phyloP scores from a whole-genome alignment of 192 early-diverging fungal genomes.

The Entomortierella lignicola region DNA sequence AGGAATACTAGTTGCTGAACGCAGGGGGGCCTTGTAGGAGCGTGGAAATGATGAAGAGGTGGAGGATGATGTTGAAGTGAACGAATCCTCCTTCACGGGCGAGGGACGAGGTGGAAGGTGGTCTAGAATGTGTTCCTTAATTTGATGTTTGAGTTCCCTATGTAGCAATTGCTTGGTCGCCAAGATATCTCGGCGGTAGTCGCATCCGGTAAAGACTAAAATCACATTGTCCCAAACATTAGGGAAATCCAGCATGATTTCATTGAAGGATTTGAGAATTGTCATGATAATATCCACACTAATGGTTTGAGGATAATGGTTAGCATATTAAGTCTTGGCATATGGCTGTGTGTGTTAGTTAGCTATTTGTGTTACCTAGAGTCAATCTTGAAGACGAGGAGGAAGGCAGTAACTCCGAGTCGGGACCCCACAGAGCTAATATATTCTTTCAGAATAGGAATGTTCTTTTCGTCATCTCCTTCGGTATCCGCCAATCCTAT shows the following conservation, averaged over 20 bases:
- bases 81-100: not conserved
- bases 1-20: not conserved
- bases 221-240: conserved; percentile 52
- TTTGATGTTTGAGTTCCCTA: conserved; percentile 17
- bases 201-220: conserved; percentile 48
- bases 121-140: conserved; percentile 18
- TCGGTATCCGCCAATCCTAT: conserved; percentile 46
- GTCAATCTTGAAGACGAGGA: conserved; percentile 50
- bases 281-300: conserved; percentile 48
- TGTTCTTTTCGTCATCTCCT: conserved; percentile 48
- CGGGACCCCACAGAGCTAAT: conserved; percentile 40
- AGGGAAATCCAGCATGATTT: conserved; percentile 46
- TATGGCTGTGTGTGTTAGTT: not conserved
- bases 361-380: conserved; percentile 11
- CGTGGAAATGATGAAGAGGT: not conserved
- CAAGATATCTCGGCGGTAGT: conserved; percentile 30
- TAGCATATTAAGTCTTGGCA: not conserved
- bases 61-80: not conserved
- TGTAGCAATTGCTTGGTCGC: conserved; percentile 25
- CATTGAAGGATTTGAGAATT: conserved; percentile 38
- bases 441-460: conserved; percentile 49
- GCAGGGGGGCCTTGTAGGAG: not conserved
- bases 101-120: not conserved
- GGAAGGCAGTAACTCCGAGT: conserved; percentile 36
- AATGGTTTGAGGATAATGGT: not conserved